A percentile compares a stretch with the other conserved stretches of the same genome.
These are phyloP conservation scores for Primulina eburnea DNA, from an alignment of 257 asterid species.

Conservation along the genomic window DNA sequence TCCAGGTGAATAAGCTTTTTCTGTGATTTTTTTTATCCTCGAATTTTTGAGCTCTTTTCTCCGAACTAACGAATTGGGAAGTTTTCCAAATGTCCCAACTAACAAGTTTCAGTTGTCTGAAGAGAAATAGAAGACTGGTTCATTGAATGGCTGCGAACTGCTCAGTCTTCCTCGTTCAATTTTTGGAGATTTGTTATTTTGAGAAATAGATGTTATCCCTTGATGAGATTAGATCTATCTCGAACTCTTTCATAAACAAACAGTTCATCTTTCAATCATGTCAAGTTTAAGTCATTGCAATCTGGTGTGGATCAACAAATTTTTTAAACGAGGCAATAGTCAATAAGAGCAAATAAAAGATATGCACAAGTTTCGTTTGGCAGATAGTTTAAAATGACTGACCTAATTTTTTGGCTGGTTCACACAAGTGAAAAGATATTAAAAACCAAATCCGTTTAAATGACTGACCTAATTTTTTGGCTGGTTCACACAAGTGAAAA, in stretches of 20 bases:
- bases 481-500: too few relatives aligned
- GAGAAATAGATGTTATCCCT: background rate
- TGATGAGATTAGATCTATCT: background rate
- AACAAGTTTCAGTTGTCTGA: background rate
- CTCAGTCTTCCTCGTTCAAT: background rate
- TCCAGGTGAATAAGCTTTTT: constrained; percentile 59
- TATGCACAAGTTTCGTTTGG: background rate
- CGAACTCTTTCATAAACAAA: too few relatives aligned
- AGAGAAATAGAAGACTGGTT: too few relatives aligned
- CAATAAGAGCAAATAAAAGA: background rate
- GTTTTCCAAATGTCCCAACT: background rate
- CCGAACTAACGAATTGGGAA: background rate
- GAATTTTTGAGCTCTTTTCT: background rate
- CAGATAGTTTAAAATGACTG: too few relatives aligned
- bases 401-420: background rate
- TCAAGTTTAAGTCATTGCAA: background rate
- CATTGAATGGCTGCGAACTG: background rate
- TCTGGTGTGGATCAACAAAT: background rate
- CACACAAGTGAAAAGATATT: background rate
- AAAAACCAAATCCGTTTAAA: too few relatives aligned
- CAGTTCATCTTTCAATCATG: background rate
- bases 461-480: too few relatives aligned
- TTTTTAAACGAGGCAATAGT: background rate
- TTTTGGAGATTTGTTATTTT: background rate
- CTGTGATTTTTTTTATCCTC: constrained; percentile 4